Conservation (phyloP, 768 basidiomycete species). For the Mycena vitilis region DNA sequence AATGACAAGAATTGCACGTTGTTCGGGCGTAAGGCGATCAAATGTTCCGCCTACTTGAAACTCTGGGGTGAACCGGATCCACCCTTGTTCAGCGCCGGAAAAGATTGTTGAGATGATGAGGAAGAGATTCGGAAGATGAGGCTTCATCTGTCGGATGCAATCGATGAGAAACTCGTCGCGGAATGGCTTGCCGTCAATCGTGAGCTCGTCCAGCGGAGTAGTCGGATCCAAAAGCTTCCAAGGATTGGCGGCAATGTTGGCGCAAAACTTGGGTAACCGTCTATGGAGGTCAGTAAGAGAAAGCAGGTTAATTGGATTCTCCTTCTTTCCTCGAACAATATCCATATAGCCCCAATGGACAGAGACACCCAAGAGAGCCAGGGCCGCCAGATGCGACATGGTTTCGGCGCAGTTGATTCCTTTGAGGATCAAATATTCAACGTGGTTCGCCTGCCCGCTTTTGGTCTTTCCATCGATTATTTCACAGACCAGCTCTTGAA, state of each 20-base stretch:
- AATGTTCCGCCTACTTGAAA: constrained; percentile 10
- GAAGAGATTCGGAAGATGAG: not conserved
- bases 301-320: not conserved
- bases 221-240: not conserved
- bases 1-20: constrained; percentile 29
- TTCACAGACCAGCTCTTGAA: constrained; percentile 29
- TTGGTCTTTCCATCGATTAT: constrained; percentile 35
- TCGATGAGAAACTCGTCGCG: not conserved
- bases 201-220: not conserved
- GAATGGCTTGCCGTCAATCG: not conserved
- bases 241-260: not conserved
- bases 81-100: not conserved
- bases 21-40: constrained; percentile 35
- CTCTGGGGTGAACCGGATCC: not conserved
- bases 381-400: constrained; percentile 8
- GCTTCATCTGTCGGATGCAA: not conserved
- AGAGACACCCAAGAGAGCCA: constrained; percentile 6
- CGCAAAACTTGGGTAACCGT: not conserved
- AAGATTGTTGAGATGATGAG: constrained; percentile 2
- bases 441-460: constrained; percentile 33
- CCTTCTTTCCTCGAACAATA: not conserved
- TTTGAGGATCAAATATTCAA: constrained; percentile 38
- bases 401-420: constrained; percentile 41
- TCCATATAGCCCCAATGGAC: not conserved
- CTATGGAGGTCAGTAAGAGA: constrained; percentile 2